Conservation (phyloP, 306 rosid genomes). For the Prunus mira region DNA sequence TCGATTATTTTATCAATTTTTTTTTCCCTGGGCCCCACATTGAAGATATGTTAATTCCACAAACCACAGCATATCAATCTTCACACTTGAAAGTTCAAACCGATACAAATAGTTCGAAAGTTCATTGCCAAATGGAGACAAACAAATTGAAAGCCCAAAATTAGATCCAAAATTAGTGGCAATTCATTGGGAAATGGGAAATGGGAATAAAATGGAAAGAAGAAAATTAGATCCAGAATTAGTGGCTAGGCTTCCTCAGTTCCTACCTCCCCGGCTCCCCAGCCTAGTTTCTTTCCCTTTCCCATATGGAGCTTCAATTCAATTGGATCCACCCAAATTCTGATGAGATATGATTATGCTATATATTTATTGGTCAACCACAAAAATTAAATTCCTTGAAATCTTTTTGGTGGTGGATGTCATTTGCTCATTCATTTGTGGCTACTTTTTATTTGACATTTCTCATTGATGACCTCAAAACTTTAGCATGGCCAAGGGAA, state of each 20-base stretch:
- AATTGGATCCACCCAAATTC: not conserved
- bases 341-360: not conserved
- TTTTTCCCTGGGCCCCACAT: not conserved
- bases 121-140: no score
- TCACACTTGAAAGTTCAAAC: no score
- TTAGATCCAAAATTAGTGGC: no score
- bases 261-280: slow-evolving; percentile 5
- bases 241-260: not conserved
- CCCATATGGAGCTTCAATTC: not conserved
- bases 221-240: not conserved
- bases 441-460: not conserved
- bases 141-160: no score
- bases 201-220: not conserved
- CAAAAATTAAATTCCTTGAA: not conserved
- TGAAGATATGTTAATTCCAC: not conserved
- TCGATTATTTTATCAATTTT: not conserved
- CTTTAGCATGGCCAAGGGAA: not conserved
- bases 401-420: not conserved
- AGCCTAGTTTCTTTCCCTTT: not conserved
- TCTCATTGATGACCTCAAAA: not conserved
- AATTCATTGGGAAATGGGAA: not conserved
- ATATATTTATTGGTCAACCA: not conserved
- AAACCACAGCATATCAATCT: no score
- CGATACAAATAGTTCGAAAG: not conserved
- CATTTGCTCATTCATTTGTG: not conserved